These are phyloP conservation scores for Ceratobasidium theobromae DNA, from an alignment of 1,284 basidiomycete genomes.

Conservation along the genomic window DNA sequence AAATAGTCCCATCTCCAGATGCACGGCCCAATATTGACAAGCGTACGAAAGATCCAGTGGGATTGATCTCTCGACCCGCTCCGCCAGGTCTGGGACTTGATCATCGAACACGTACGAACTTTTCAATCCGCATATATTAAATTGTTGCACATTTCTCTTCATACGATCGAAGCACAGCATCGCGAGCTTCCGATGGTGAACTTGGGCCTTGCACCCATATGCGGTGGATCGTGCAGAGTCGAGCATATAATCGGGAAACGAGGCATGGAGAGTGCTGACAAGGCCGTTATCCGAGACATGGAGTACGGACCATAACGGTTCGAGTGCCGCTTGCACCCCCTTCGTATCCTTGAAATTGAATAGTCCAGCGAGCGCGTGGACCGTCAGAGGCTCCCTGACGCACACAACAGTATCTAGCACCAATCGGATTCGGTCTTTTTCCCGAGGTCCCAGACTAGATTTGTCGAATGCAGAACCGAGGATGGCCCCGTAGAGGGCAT, in stretches of 20 bases:
- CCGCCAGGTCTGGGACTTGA: neutral
- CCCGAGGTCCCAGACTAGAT: neutral
- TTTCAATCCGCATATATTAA: neutral
- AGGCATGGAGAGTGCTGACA: neutral
- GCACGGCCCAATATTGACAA: slow-evolving; percentile 5
- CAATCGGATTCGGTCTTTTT: neutral
- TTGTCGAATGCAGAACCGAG: neutral
- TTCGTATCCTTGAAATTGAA: neutral
- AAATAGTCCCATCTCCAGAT: neutral
- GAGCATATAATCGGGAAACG: neutral
- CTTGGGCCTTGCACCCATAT: neutral
- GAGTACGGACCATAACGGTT: neutral
- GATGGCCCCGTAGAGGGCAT: neutral
- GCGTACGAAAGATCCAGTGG: neutral
- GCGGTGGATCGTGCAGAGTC: neutral
- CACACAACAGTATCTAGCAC: slow-evolving; percentile 1
- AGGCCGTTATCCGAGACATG: neutral
- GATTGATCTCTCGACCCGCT: neutral
- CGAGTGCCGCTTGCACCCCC: neutral
- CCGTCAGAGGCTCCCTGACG: slow-evolving; percentile 1
- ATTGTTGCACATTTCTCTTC: neutral
- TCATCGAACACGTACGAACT: neutral
- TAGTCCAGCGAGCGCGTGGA: neutral
- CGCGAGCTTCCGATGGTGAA: neutral
- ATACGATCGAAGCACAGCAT: neutral